These are phyloP conservation scores for Paxillus ammoniavirescens DNA, from an alignment of 768 basidiomycete genomes.

Conservation along the genomic window DNA sequence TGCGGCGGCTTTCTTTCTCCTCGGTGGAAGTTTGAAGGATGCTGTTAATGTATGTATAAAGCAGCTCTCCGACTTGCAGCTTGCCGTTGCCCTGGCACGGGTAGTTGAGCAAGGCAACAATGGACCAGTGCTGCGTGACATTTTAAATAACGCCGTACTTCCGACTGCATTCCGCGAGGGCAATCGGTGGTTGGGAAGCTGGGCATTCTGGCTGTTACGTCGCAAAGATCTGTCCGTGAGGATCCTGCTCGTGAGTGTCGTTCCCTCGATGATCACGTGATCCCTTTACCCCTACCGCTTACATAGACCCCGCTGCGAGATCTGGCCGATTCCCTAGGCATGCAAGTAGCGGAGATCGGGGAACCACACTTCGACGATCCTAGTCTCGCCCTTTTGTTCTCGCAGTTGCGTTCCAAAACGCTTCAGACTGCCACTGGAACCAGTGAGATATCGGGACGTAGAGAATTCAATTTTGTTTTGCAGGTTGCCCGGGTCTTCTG, in stretches of 20 bases:
- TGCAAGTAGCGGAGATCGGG: conserved; percentile 63
- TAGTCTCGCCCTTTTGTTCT: conserved; percentile 85
- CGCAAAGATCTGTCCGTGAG: conserved; percentile 87
- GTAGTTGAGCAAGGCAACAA: conserved; percentile 80
- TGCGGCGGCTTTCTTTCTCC: conserved; percentile 96
- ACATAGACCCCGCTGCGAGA: conserved; percentile 74
- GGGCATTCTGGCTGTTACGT: conserved; percentile 95
- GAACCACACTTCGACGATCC: conserved; percentile 94
- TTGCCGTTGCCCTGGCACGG: conserved; percentile 85
- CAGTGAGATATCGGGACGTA: conserved; percentile 81
- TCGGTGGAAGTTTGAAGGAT: conserved; percentile 85
- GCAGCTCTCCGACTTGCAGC: conserved; percentile 86
- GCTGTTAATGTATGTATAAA: conserved; percentile 88
- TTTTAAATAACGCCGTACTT: conserved; percentile 73
- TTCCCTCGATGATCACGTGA: neutral
- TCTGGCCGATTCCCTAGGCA: conserved; percentile 56
- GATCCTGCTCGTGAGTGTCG: conserved; percentile 70
- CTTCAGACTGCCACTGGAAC: conserved; percentile 92
- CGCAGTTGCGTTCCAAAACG: conserved; percentile 85
- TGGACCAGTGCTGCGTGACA: conserved; percentile 69
- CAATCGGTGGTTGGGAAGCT: conserved; percentile 91
- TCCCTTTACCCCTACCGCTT: neutral
- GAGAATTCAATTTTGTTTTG: conserved; percentile 93
- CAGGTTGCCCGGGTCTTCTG: conserved; percentile 94
- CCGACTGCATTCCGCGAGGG: conserved; percentile 85